Evolutionary conservation across 495 filamentous ascomycete genomes (phyloP).

Genomic region (Ramalina peruviana): DNA sequence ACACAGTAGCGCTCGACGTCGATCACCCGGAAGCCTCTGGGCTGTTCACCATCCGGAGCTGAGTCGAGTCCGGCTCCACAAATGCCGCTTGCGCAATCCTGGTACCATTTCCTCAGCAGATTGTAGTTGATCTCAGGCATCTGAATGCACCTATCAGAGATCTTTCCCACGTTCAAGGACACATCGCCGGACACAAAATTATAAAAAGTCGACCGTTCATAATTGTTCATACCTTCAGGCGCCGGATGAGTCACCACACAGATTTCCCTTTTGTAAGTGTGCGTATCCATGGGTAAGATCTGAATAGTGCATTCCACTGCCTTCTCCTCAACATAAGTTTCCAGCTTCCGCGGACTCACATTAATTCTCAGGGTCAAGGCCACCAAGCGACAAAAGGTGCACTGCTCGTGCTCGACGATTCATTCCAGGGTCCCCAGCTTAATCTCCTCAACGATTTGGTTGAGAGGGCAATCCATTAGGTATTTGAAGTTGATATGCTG

Average conservation of each 20-base stretch:
- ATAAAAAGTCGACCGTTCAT: not conserved
- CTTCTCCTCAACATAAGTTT: not conserved
- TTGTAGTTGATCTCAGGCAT: not conserved
- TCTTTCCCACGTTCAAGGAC: not conserved
- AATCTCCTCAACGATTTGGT: not conserved
- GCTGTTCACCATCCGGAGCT: not conserved
- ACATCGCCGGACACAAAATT: too few relatives aligned
- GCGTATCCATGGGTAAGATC: not conserved
- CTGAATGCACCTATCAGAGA: not conserved
- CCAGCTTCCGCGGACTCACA: not conserved
- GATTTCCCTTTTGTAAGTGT: not conserved
- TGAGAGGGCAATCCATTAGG: conserved; percentile 1
- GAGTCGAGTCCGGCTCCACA: not conserved
- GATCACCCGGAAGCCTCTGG: conserved; percentile 7
- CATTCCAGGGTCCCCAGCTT: conserved; percentile 1
- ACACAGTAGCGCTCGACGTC: conserved; percentile 9
- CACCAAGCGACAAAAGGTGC: conserved; percentile 6
- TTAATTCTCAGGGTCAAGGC: not conserved
- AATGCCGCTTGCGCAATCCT: not conserved
- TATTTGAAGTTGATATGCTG: conserved; percentile 7
- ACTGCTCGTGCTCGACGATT: not conserved
- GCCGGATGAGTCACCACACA: not conserved
- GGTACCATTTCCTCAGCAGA: conserved; percentile 5
- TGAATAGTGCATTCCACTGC: not conserved
- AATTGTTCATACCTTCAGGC: not conserved